Percentiles rank a stretch among this genome's conserved stretches.
These are phyloP conservation scores for Cladophialophora immunda DNA, from an alignment of 2,329 filamentous ascomycete genomes.

Conservation along the genomic window DNA sequence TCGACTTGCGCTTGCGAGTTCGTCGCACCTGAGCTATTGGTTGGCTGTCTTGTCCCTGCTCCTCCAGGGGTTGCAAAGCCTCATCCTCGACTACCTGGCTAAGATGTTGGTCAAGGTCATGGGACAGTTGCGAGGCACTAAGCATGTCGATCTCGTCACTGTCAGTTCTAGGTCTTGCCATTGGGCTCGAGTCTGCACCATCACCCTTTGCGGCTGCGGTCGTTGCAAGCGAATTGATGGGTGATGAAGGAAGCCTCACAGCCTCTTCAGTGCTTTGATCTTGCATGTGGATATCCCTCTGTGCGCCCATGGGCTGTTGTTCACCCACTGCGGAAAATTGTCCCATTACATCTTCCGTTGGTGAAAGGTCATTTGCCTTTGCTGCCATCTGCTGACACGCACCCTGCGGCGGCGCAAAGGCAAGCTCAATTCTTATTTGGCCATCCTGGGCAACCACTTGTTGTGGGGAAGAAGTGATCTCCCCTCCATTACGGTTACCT, in stretches of 20 bases:
- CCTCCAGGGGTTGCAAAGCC: neutral
- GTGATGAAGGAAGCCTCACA: neutral
- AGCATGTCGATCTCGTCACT: conserved; percentile 55
- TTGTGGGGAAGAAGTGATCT: conserved; percentile 34
- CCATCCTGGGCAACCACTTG: conserved; percentile 24
- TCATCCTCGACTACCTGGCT: conserved; percentile 20
- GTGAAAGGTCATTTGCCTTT: neutral
- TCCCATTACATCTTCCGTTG: neutral
- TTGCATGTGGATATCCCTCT: neutral
- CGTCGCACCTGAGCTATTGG: neutral
- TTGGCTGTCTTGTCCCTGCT: neutral
- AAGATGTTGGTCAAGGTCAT: conserved; percentile 49
- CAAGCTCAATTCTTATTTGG: conserved; percentile 26
- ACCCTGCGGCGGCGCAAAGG: conserved; percentile 14
- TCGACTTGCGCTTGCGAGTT: conserved; percentile 33
- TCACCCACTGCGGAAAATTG: neutral
- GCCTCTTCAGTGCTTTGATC: neutral
- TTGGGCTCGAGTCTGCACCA: neutral
- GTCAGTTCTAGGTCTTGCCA: conserved; percentile 36
- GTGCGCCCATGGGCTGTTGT: neutral
- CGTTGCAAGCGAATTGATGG: neutral
- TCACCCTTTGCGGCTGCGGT: neutral
- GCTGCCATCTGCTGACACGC: neutral
- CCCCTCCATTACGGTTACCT: conserved; percentile 28
- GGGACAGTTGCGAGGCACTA: conserved; percentile 55